These are phyloP conservation scores for Leishmania turanica DNA, from an alignment of 208 protist species.

Conservation along the genomic window DNA sequence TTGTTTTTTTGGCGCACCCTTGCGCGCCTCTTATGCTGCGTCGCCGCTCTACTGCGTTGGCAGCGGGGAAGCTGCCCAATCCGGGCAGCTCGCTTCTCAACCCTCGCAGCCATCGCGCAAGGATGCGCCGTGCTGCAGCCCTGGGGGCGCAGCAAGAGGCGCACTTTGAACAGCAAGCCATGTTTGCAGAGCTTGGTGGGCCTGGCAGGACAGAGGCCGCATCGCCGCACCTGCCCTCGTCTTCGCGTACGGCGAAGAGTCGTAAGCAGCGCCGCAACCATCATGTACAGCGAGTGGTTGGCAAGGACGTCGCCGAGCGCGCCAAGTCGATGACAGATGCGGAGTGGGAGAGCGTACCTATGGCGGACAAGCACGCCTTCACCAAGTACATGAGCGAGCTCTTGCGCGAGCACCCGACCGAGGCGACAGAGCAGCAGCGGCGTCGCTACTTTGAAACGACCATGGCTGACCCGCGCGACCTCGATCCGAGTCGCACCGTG, in stretches of 20 bases:
- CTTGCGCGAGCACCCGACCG: conserved; percentile 63
- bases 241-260: conserved; percentile 26
- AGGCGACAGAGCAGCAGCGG: conserved; percentile 84
- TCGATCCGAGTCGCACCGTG: conserved; percentile 61
- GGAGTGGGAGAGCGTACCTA: conserved; percentile 80
- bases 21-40: conserved; percentile 14
- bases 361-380: conserved; percentile 83
- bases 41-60: conserved; percentile 9
- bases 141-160: conserved; percentile 30
- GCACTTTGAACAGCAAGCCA: conserved; percentile 61
- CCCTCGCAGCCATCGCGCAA: conserved; percentile 64
- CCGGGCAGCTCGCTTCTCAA: conserved; percentile 75
- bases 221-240: neutral
- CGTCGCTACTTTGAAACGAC: conserved; percentile 89
- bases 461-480: conserved; percentile 70
- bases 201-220: conserved; percentile 8
- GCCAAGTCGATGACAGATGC: conserved; percentile 74
- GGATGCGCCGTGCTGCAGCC: conserved; percentile 43
- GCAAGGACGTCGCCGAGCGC: conserved; percentile 58
- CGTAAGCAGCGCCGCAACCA: conserved; percentile 44
- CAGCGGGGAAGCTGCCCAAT: conserved; percentile 31
- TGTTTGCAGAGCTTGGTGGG: conserved; percentile 59
- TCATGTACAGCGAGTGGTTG: conserved; percentile 36
- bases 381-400: conserved; percentile 67
- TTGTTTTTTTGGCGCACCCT: neutral